A percentile compares a stretch with the other conserved stretches of the same genome.
Evolutionary conservation across 495 filamentous ascomycete genomes (phyloP).

Genomic region (Xylaria curta): DNA sequence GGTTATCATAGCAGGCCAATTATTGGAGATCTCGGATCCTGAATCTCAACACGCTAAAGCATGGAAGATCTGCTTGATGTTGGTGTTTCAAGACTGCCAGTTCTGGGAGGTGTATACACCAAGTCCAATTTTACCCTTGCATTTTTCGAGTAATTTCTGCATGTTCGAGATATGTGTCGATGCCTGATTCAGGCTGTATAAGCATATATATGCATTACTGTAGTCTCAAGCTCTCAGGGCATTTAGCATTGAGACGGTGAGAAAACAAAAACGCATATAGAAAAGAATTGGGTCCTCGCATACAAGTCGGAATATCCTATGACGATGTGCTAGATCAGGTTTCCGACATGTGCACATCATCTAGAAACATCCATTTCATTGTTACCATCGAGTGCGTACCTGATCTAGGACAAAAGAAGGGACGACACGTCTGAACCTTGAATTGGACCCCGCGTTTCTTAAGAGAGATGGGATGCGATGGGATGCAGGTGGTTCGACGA

Average conservation of each 20-base stretch:
- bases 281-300: not conserved
- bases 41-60: slow-evolving; percentile 9
- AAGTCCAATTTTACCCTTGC: not conserved
- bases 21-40: slow-evolving; percentile 12
- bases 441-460: slow-evolving; percentile 11
- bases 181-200: slow-evolving; percentile 6
- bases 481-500: not conserved
- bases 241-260: not conserved
- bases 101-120: not conserved
- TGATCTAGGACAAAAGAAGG: not conserved
- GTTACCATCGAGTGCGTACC: not conserved
- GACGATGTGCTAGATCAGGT: not conserved
- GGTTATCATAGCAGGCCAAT: not conserved
- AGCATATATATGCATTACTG: not conserved
- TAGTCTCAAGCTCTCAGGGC: not conserved
- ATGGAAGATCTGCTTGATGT: slow-evolving; percentile 11
- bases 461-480: not conserved
- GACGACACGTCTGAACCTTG: slow-evolving; percentile 10
- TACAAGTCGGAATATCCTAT: not conserved
- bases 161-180: not conserved
- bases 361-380: not conserved
- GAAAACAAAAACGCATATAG: not conserved
- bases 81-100: slow-evolving; percentile 13
- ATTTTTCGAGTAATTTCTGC: not conserved
- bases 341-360: not conserved